phyloP scores from a whole-genome alignment of 2,329 filamentous ascomycete species.

The Aureobasidium sp. region DNA sequence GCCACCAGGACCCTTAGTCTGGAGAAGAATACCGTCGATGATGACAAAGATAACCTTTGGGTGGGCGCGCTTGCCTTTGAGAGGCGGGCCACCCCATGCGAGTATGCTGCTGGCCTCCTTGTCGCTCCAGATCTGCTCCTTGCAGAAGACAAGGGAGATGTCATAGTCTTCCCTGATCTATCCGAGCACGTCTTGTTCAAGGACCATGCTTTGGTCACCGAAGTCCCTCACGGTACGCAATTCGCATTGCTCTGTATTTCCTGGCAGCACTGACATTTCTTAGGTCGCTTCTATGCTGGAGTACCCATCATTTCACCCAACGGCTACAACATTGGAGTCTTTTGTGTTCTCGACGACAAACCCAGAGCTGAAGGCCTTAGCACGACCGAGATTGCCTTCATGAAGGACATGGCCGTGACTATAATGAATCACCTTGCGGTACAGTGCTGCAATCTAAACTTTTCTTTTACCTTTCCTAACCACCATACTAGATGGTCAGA shows the following conservation, averaged over 20 bases:
- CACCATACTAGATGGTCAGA: constrained; percentile 22
- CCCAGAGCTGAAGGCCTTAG: constrained; percentile 21
- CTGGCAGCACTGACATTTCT: constrained; percentile 10
- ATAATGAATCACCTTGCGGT: constrained; percentile 27
- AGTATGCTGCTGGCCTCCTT: constrained; percentile 25
- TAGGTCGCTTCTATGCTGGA: constrained; percentile 28
- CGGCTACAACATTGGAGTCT: constrained; percentile 29
- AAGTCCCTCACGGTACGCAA: not conserved
- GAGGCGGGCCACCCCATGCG: constrained; percentile 22
- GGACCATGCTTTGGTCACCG: constrained; percentile 25
- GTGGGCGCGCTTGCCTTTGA: constrained; percentile 26
- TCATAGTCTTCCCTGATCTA: constrained; percentile 21
- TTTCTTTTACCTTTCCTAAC: not conserved
- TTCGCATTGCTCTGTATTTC: not conserved
- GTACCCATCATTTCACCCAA: constrained; percentile 28
- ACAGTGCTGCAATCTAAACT: not conserved
- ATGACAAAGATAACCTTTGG: constrained; percentile 25
- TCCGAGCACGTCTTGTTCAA: constrained; percentile 29
- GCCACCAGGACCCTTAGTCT: constrained; percentile 45
- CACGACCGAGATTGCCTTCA: constrained; percentile 20
- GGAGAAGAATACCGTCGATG: constrained; percentile 22
- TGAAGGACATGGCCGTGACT: constrained; percentile 25
- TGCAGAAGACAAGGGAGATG: constrained; percentile 21
- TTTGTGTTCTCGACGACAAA: constrained; percentile 28
- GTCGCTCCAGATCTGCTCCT: not conserved